These are phyloP conservation scores for Kazachstania kunashirensis DNA, from an alignment of 805 yeast species.

Conservation along the genomic window DNA sequence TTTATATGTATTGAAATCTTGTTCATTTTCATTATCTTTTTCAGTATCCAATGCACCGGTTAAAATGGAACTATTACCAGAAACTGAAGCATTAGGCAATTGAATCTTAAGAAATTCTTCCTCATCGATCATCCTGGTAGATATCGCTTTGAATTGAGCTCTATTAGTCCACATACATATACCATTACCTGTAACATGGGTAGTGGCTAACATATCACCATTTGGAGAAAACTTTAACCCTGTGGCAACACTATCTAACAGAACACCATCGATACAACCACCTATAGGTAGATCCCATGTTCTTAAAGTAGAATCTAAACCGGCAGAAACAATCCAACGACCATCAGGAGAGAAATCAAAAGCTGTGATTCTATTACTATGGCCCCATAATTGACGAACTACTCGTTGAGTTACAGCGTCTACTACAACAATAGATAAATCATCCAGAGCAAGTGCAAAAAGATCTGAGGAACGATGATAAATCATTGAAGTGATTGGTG, in stretches of 20 bases:
- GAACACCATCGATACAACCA: slow-evolving; percentile 87
- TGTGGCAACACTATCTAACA: slow-evolving; percentile 71
- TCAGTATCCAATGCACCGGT: slow-evolving; percentile 62
- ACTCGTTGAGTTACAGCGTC: slow-evolving; percentile 74
- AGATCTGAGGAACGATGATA: slow-evolving; percentile 79
- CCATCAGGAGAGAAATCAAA: slow-evolving; percentile 92
- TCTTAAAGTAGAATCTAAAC: slow-evolving; percentile 78
- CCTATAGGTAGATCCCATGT: slow-evolving; percentile 98
- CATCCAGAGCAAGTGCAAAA: slow-evolving; percentile 78
- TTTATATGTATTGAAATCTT: slow-evolving; percentile 33
- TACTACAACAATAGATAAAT: slow-evolving; percentile 69
- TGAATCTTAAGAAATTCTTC: slow-evolving; percentile 54
- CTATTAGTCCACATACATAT: slow-evolving; percentile 86
- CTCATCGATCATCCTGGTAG: slow-evolving; percentile 68
- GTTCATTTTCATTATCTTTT: slow-evolving; percentile 7
- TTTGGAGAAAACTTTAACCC: slow-evolving; percentile 70
- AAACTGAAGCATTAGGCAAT: slow-evolving; percentile 72
- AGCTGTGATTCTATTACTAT: slow-evolving; percentile 75
- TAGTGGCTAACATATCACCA: slow-evolving; percentile 85
- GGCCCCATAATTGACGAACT: slow-evolving; percentile 85
- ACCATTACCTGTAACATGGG: slow-evolving; percentile 86
- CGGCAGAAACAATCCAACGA: slow-evolving; percentile 80
- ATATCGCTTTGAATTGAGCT: slow-evolving; percentile 70
- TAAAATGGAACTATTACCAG: slow-evolving; percentile 57
- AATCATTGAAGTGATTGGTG: slow-evolving; percentile 69